Percentiles rank a stretch among this genome's conserved stretches.
Evolutionary conservation across 106 monocot species (phyloP).

Genomic region (Posidonia australis): DNA sequence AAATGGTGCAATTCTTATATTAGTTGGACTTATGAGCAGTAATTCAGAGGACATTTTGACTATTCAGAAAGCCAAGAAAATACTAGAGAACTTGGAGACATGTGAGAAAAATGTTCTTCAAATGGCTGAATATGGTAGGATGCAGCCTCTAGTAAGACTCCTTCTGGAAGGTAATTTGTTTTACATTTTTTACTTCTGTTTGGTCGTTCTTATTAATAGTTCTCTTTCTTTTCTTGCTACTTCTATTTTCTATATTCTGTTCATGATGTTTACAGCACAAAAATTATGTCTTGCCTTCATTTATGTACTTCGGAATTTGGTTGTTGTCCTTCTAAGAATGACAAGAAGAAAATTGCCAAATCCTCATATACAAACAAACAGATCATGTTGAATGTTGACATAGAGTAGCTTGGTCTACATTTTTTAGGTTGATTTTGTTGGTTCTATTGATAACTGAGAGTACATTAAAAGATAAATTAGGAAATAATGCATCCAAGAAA

Average conservation of each 20-base stretch:
- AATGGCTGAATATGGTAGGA: slow-evolving; percentile 90
- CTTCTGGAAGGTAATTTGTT: slow-evolving; percentile 42
- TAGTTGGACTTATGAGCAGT: slow-evolving; percentile 76
- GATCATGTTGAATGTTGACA: no score
- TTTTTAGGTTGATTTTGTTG: no score
- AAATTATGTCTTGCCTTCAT: no score
- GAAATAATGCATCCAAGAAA: no score
- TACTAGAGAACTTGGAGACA: slow-evolving; percentile 71
- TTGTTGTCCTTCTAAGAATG: no score
- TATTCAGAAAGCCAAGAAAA: slow-evolving; percentile 65
- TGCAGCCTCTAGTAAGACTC: slow-evolving; percentile 71
- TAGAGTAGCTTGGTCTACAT: no score
- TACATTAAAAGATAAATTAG: no score
- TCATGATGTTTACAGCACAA: not conserved
- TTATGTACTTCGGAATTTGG: no score
- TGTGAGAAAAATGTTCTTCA: slow-evolving; percentile 76
- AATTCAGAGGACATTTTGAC: slow-evolving; percentile 48
- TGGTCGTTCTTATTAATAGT: not conserved
- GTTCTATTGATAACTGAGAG: no score
- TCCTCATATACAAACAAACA: no score
- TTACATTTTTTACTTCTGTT: not conserved
- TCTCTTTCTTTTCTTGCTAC: not conserved
- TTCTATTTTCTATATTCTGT: not conserved
- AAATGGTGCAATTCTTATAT: slow-evolving; percentile 69
- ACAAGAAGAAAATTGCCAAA: no score